These are phyloP conservation scores for Silene coronaria DNA, from an alignment of 179 eudicot genomes.

Conservation along the genomic window DNA sequence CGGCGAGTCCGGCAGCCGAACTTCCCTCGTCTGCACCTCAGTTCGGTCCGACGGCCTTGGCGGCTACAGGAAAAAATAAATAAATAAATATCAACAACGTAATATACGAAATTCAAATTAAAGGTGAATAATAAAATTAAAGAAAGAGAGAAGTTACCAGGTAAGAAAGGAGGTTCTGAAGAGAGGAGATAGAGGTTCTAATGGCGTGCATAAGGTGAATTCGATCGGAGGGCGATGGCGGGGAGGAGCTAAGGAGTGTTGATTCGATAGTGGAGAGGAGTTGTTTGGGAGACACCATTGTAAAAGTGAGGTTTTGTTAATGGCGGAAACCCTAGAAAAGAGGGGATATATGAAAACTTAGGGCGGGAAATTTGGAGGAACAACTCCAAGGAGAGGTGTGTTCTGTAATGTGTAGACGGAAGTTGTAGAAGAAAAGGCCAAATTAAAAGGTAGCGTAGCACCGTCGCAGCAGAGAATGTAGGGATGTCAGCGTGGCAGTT, in stretches of 20 bases:
- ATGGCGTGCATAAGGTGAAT: conserved; percentile 77
- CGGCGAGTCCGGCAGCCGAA: conserved; percentile 66
- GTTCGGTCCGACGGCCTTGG: conserved; percentile 77
- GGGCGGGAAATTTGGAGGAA: conserved; percentile 23
- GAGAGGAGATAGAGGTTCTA: conserved; percentile 62
- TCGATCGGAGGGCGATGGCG: conserved; percentile 73
- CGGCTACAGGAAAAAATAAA: conserved; percentile 42
- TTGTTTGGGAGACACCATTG: conserved; percentile 76
- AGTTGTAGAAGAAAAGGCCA: no score
- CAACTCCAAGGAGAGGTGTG: background rate
- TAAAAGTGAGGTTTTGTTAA: background rate
- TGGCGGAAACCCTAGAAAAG: conserved; percentile 28
- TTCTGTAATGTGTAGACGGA: no score
- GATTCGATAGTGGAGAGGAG: conserved; percentile 65
- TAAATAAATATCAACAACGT: background rate
- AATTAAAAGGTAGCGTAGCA: no score
- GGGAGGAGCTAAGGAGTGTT: conserved; percentile 46
- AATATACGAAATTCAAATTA: background rate
- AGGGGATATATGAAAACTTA: background rate
- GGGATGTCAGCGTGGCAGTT: no score
- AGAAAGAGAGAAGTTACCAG: conserved; percentile 32
- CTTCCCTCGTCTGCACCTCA: conserved; percentile 83
- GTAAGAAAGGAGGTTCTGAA: conserved; percentile 63
- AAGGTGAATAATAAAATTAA: background rate
- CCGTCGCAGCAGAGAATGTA: no score